Conservation (phyloP, 2,329 filamentous ascomycete genomes). For the Dothistroma pini region DNA sequence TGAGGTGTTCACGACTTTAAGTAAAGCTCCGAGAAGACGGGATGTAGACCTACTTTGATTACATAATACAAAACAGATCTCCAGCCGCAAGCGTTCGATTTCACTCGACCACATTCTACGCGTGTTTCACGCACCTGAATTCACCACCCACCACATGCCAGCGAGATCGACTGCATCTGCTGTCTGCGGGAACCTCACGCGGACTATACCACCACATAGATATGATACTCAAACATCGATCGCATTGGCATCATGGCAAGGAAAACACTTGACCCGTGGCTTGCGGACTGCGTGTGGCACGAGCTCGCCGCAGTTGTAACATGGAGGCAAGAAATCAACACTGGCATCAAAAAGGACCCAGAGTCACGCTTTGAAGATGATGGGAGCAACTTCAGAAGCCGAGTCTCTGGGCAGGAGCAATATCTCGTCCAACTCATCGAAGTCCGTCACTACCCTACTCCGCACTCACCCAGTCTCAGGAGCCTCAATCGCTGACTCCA, state of each 20-base stretch:
- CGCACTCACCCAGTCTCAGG: background rate
- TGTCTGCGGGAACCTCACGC: background rate
- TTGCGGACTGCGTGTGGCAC: slow-evolving; percentile 24
- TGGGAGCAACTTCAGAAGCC: slow-evolving; percentile 32
- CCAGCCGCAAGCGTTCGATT: no score
- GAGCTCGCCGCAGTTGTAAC: slow-evolving; percentile 28
- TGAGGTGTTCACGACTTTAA: background rate
- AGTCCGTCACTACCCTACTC: slow-evolving; percentile 3
- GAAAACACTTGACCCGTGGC: slow-evolving; percentile 28
- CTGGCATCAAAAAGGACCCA: slow-evolving; percentile 26
- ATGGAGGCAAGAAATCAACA: slow-evolving; percentile 24
- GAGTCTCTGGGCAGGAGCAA: slow-evolving; percentile 8
- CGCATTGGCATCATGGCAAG: slow-evolving; percentile 16
- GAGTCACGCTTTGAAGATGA: slow-evolving; percentile 29
- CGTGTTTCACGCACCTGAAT: no score
- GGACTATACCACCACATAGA: background rate
- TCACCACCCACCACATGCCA: background rate
- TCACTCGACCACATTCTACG: no score
- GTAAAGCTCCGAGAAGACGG: no score
- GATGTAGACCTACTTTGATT: no score
- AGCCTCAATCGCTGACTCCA: background rate
- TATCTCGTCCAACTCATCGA: slow-evolving; percentile 19
- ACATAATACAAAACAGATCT: no score
- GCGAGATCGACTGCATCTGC: background rate
- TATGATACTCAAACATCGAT: background rate